Percentiles rank a stretch among this genome's conserved stretches.
Conservation (phyloP, 2,329 filamentous ascomycete genomes). For the Ophidiomyces ophidiicola region DNA sequence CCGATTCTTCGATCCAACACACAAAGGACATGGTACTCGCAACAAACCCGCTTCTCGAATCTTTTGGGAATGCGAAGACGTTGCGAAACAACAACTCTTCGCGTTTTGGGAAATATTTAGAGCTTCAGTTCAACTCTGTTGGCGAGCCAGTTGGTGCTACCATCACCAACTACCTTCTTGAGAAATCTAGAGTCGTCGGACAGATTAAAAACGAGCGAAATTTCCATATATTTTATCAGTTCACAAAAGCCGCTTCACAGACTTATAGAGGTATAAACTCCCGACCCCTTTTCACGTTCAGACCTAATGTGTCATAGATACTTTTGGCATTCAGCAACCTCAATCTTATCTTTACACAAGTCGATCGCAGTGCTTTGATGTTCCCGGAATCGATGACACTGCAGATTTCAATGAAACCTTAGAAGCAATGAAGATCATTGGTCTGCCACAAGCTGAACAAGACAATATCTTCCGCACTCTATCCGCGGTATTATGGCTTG, state of each 20-base stretch:
- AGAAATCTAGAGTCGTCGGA: constrained; percentile 88
- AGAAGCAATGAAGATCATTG: constrained; percentile 90
- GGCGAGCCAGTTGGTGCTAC: constrained; percentile 92
- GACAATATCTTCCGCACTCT: constrained; percentile 96
- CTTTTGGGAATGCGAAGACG: constrained; percentile 97
- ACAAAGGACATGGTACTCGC: constrained; percentile 99
- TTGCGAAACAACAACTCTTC: constrained; percentile 98
- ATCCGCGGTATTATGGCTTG: constrained; percentile 81
- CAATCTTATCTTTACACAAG: constrained; percentile 91
- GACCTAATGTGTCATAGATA: constrained; percentile 38
- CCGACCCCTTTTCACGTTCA: background rate
- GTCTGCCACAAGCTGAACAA: constrained; percentile 74
- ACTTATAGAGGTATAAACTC: constrained; percentile 52
- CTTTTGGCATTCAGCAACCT: constrained; percentile 82
- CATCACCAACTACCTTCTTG: constrained; percentile 94
- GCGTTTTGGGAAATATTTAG: constrained; percentile 93
- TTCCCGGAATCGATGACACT: constrained; percentile 83
- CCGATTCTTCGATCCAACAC: constrained; percentile 75
- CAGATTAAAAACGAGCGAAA: constrained; percentile 94
- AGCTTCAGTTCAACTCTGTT: constrained; percentile 85
- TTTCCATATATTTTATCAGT: constrained; percentile 99
- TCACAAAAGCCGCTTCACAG: constrained; percentile 84
- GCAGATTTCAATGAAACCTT: constrained; percentile 83
- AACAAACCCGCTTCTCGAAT: constrained; percentile 92
- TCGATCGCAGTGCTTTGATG: constrained; percentile 85